Conservation (phyloP, 2,329 filamentous ascomycete genomes). For the Teratosphaeria viscida region DNA sequence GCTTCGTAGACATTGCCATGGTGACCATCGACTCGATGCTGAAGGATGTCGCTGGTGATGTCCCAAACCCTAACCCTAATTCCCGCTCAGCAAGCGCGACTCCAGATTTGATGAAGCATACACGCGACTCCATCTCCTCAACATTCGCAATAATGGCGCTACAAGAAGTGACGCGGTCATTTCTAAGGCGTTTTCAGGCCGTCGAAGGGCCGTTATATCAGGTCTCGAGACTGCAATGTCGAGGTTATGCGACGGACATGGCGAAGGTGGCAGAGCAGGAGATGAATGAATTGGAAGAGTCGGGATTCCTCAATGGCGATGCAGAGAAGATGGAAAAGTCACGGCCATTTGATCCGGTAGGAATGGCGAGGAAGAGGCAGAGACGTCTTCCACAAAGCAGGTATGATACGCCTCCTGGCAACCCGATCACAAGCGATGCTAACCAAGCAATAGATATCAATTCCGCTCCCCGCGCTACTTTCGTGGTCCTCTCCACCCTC, state of each 20-base stretch:
- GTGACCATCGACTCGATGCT: too few species aligned
- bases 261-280: conserved; percentile 19
- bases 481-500: conserved; percentile 83
- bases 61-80: too few species aligned
- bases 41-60: too few species aligned
- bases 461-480: conserved; percentile 92
- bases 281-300: conserved; percentile 36
- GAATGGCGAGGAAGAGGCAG: conserved; percentile 32
- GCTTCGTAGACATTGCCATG: too few species aligned
- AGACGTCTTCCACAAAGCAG: conserved; percentile 42
- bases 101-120: conserved; percentile 3
- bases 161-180: conserved; percentile 22
- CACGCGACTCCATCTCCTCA: neutral
- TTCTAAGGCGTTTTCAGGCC: conserved; percentile 18
- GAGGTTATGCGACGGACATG: conserved; percentile 18
- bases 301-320: conserved; percentile 27
- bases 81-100: neutral
- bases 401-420: conserved; percentile 24
- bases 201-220: conserved; percentile 9
- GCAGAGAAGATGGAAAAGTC: conserved; percentile 22
- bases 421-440: neutral
- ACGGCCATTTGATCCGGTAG: conserved; percentile 35
- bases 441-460: conserved; percentile 60
- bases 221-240: conserved; percentile 18
- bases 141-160: conserved; percentile 18